Evolutionary conservation across 345 rosid genomes (phyloP).

Genomic region (Eutrema japonicum): DNA sequence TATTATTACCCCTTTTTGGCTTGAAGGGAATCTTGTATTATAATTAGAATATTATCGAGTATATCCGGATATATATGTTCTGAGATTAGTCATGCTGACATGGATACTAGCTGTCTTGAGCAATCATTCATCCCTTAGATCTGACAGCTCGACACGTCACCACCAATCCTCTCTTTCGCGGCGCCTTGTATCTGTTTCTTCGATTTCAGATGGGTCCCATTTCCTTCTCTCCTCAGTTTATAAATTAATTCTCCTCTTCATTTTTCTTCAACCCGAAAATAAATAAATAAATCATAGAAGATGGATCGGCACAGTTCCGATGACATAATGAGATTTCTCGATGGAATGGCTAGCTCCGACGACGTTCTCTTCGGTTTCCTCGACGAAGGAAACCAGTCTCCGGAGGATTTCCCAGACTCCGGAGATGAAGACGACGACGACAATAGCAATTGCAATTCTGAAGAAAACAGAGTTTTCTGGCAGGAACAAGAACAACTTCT

Average conservation of each 20-base stretch:
- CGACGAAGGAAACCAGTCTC: constrained; percentile 46
- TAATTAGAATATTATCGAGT: constrained; percentile 36
- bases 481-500: constrained; percentile 70
- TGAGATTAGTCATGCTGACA: constrained; percentile 50
- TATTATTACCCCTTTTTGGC: not conserved
- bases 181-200: constrained; percentile 60
- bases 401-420: constrained; percentile 35
- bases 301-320: constrained; percentile 50
- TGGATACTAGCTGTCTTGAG: constrained; percentile 53
- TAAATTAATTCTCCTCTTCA: not conserved
- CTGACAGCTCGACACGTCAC: constrained; percentile 43
- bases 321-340: constrained; percentile 55
- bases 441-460: constrained; percentile 36
- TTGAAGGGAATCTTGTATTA: constrained; percentile 6
- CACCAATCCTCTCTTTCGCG: constrained; percentile 41
- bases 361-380: constrained; percentile 67
- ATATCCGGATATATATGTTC: constrained; percentile 46
- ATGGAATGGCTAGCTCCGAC: constrained; percentile 57
- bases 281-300: not conserved
- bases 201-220: constrained; percentile 43
- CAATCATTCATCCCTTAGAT: constrained; percentile 23
- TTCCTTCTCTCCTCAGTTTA: constrained; percentile 17
- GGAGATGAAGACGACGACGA: constrained; percentile 35
- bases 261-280: not conserved
- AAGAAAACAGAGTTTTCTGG: constrained; percentile 71